Percentiles rank a stretch among this genome's conserved stretches.
These are phyloP conservation scores for Pestalotiopsis sp. DNA, from an alignment of 2,329 filamentous ascomycete genomes.

Conservation along the genomic window DNA sequence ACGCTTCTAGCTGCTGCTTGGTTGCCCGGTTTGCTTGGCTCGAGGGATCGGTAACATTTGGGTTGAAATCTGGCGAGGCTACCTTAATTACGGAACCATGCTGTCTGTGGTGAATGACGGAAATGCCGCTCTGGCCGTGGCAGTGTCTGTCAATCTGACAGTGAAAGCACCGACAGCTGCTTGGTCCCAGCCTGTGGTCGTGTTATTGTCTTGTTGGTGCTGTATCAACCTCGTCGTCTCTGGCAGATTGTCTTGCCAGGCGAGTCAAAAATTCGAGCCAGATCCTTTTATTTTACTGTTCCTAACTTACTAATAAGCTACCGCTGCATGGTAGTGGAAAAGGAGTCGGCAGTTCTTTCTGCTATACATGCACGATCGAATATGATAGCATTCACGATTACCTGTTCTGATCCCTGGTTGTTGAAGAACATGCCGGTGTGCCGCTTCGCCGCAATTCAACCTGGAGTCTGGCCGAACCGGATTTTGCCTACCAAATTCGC, in stretches of 20 bases:
- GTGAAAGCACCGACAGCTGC: not conserved
- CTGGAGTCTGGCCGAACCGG: conserved; percentile 1
- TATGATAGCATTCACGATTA: not conserved
- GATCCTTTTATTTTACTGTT: not conserved
- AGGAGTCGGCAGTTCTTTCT: not conserved
- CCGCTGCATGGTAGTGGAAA: not conserved
- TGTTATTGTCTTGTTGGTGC: not conserved
- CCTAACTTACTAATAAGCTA: too few species aligned
- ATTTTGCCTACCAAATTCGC: conserved; percentile 6
- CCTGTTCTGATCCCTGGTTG: not conserved
- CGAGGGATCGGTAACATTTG: not conserved
- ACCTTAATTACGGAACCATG: not conserved
- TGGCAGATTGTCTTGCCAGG: not conserved
- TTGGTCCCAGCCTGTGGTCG: not conserved
- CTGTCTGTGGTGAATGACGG: not conserved
- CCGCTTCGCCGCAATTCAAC: not conserved
- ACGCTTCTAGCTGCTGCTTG: not conserved
- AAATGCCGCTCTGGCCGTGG: not conserved
- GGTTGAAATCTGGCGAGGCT: not conserved
- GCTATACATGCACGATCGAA: not conserved
- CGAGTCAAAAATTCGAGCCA: not conserved
- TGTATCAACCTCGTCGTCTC: not conserved
- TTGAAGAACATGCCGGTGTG: not conserved
- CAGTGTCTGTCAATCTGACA: not conserved
- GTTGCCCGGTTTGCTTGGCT: not conserved